Evolutionary conservation across 805 yeast genomes (phyloP), one percentile per base, ranked within the genome.

Genomic region (Metschnikowia dekortorum): DNA sequence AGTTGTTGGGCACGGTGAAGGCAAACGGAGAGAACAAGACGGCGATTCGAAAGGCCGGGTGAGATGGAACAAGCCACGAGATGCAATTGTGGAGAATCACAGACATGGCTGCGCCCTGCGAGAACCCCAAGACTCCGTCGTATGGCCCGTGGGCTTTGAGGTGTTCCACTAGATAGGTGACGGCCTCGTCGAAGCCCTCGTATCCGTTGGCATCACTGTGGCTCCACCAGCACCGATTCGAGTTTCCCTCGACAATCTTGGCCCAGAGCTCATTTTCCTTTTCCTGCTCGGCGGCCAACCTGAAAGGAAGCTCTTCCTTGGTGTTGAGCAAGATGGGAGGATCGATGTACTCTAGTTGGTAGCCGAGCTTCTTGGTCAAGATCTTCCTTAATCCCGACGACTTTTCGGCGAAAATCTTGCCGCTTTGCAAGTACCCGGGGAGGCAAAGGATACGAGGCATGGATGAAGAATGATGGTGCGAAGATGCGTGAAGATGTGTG

Each of bases 101-200:
- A 3, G 73, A 56, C 70, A 73, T 64, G 8, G 71, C 69, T 2
- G 75, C 75, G 31, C 78, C 78, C 53, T 73, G 78, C 28, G 74
- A 68, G 48, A 72, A 73, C 3, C 77, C 78, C 34, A 73, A 57
- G 22, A 73, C 60, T 0, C 76, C 77, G 44, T 70, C 69, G 54
- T 67, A 73, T 0, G 78, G 78, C 8, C 78, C 78, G 49, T 72
- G 57, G 41, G 59, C 45, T 36, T 58, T 56, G 37, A 73, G 63
- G 49, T 72, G 60, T 1, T 62, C 48, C 30, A 58, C 51, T 18
- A 71, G 54, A 44, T 58, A 63, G 6, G 62, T 47, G 28, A 69
- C 47, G 0, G 73, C 54, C 18, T 61, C 62, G 8, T 64, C 61
- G 30, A 67, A 63, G 4, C 74, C 74, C 6, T 52, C 50, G 47